Evolutionary conservation across 2,329 filamentous ascomycete genomes (phyloP).

Genomic region (Fusarium avenaceum): DNA sequence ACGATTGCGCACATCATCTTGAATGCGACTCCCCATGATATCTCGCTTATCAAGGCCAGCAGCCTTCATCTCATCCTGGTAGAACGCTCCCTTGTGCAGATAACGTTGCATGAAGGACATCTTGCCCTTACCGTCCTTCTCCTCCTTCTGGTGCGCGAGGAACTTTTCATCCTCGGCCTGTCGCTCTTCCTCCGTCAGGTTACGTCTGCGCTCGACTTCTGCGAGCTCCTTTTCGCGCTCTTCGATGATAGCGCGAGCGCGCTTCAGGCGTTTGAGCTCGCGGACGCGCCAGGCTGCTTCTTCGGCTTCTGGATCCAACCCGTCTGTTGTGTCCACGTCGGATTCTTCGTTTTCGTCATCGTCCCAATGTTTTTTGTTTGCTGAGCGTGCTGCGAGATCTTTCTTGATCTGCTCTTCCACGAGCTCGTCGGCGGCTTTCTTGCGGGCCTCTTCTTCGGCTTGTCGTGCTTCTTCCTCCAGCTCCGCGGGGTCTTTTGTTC

Average conservation of each 20-base stretch:
- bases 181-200: conserved; percentile 88
- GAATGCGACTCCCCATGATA: conserved; percentile 86
- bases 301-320: conserved; percentile 87
- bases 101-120: conserved; percentile 96
- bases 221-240: conserved; percentile 85
- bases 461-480: conserved; percentile 54
- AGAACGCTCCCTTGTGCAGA: conserved; percentile 97
- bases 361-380: conserved; percentile 89
- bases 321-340: conserved; percentile 91
- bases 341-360: conserved; percentile 77
- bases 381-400: conserved; percentile 79
- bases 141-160: conserved; percentile 82
- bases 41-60: conserved; percentile 84
- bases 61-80: conserved; percentile 81
- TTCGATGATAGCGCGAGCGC: conserved; percentile 88
- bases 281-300: conserved; percentile 93
- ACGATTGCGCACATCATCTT: conserved; percentile 85
- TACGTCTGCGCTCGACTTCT: conserved; percentile 88
- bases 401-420: conserved; percentile 91
- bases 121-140: conserved; percentile 82
- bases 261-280: conserved; percentile 88
- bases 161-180: conserved; percentile 85
- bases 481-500: conserved; percentile 50
- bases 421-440: conserved; percentile 80
- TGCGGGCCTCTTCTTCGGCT: conserved; percentile 72